Percentiles rank a stretch among this genome's conserved stretches.
Evolutionary conservation across 2,329 filamentous ascomycete genomes (phyloP).

Genomic region (Torrubiella hemipterigena): DNA sequence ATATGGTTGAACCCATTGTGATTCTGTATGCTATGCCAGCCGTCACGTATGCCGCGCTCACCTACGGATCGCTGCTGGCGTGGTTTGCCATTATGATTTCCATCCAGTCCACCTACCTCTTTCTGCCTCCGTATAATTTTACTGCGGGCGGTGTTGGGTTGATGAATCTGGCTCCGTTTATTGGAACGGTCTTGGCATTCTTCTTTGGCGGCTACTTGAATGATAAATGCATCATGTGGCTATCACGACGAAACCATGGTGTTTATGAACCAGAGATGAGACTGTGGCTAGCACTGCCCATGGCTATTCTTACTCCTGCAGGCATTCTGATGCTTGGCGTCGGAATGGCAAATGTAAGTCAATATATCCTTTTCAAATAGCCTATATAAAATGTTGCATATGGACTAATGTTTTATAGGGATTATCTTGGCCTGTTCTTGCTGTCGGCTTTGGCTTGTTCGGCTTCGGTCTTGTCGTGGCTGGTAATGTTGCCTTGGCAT

Average conservation of each 20-base stretch:
- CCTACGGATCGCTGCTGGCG: slow-evolving; percentile 24
- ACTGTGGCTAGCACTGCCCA: slow-evolving; percentile 16
- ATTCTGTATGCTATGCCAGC: slow-evolving; percentile 14
- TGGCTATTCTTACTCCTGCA: slow-evolving; percentile 15
- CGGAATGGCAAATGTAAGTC: slow-evolving; percentile 17
- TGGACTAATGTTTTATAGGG: slow-evolving; percentile 11
- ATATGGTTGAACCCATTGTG: slow-evolving; percentile 8
- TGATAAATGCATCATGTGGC: slow-evolving; percentile 22
- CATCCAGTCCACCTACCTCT: slow-evolving; percentile 11
- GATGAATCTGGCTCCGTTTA: slow-evolving; percentile 16
- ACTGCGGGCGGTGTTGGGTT: slow-evolving; percentile 12
- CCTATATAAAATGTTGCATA: not conserved
- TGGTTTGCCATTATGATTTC: slow-evolving; percentile 18
- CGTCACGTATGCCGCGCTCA: slow-evolving; percentile 24
- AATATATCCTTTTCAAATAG: not conserved
- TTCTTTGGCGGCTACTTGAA: slow-evolving; percentile 23
- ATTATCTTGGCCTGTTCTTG: slow-evolving; percentile 25
- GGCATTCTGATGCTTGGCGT: slow-evolving; percentile 24
- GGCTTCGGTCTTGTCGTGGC: slow-evolving; percentile 23
- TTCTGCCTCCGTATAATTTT: slow-evolving; percentile 19
- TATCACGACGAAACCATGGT: slow-evolving; percentile 22
- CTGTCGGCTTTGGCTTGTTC: slow-evolving; percentile 21
- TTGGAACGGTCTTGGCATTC: slow-evolving; percentile 23
- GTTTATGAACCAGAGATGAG: slow-evolving; percentile 31
- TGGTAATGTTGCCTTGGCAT: slow-evolving; percentile 19